A percentile compares a stretch with the other conserved stretches of the same genome.
These are phyloP conservation scores for Ascochyta koolunga DNA, from an alignment of 2,329 filamentous ascomycete genomes.

Conservation along the genomic window DNA sequence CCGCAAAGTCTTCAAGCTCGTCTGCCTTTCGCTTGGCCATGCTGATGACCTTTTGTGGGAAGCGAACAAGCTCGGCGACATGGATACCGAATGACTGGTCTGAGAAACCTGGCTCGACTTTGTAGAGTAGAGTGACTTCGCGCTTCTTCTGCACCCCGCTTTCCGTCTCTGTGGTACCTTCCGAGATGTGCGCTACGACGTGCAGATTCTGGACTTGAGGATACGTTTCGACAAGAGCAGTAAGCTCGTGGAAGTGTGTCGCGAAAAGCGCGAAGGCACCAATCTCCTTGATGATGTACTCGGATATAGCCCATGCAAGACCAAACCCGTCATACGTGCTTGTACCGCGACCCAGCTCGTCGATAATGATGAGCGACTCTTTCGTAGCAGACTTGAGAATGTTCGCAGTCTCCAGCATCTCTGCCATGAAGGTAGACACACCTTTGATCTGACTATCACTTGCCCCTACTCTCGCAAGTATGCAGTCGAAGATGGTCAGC, in stretches of 20 bases:
- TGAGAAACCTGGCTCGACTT: slow-evolving; percentile 92
- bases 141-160: slow-evolving; percentile 51
- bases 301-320: slow-evolving; percentile 97
- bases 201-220: slow-evolving; percentile 91
- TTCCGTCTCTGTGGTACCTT: slow-evolving; percentile 55
- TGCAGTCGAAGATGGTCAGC: slow-evolving; percentile 94
- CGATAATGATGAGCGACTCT: slow-evolving; percentile 97
- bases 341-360: slow-evolving; percentile 93
- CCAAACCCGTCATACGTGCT: slow-evolving; percentile 99
- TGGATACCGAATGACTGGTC: slow-evolving; percentile 99
- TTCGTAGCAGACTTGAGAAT: slow-evolving; percentile 96
- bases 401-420: slow-evolving; percentile 98
- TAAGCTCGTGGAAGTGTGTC: slow-evolving; percentile 98
- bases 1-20: slow-evolving; percentile 93
- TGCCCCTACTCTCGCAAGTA: slow-evolving; percentile 92
- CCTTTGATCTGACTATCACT: slow-evolving; percentile 97
- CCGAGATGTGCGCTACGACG: slow-evolving; percentile 88
- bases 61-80: slow-evolving; percentile 93
- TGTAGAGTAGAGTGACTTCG: slow-evolving; percentile 95
- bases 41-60: slow-evolving; percentile 94
- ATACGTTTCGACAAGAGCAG: slow-evolving; percentile 84
- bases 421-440: slow-evolving; percentile 98
- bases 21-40: slow-evolving; percentile 99
- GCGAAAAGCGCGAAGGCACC: slow-evolving; percentile 94
- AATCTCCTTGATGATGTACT: slow-evolving; percentile 96